A percentile compares a stretch with the other conserved stretches of the same genome.
These are phyloP conservation scores for Pythium volutum DNA, from an alignment of 352 stramenopile species.

Conservation along the genomic window DNA sequence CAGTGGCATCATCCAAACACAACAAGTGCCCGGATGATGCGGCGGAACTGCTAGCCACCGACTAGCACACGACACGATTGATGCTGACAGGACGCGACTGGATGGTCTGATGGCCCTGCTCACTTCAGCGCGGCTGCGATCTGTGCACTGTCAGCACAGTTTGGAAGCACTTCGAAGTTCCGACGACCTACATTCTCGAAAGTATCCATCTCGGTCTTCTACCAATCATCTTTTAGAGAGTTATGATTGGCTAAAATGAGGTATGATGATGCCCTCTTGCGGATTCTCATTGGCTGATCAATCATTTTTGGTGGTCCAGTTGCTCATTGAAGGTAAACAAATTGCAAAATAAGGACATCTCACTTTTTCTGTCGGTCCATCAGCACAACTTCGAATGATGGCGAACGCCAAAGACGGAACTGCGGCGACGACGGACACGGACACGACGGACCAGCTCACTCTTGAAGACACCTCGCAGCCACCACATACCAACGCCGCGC, in stretches of 20 bases:
- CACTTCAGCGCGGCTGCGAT: neutral
- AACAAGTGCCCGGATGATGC: neutral
- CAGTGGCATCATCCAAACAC: no score
- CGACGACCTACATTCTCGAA: conserved; percentile 8
- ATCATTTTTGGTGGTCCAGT: conserved; percentile 15
- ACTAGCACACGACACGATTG: conserved; percentile 6
- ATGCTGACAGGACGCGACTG: neutral
- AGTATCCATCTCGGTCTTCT: conserved; percentile 15
- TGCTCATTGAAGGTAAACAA: conserved; percentile 14
- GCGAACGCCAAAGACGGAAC: neutral
- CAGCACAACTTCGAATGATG: conserved; percentile 5
- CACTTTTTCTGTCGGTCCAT: conserved; percentile 2
- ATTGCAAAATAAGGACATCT: conserved; percentile 14
- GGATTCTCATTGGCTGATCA: conserved; percentile 21
- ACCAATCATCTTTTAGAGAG: conserved; percentile 2
- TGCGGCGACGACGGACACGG: neutral
- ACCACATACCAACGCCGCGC: neutral
- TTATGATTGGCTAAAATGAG: conserved; percentile 10
- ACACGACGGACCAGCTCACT: conserved; percentile 6
- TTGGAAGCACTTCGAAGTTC: conserved; percentile 19
- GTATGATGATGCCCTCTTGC: neutral
- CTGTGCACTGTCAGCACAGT: neutral
- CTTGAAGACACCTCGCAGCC: conserved; percentile 7
- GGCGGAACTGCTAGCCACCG: neutral
- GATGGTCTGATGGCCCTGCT: neutral